A percentile compares a stretch with the other conserved stretches of the same genome.
These are phyloP conservation scores for Aspergillus versicolor DNA, from an alignment of 2,329 filamentous ascomycete species.

Conservation along the genomic window DNA sequence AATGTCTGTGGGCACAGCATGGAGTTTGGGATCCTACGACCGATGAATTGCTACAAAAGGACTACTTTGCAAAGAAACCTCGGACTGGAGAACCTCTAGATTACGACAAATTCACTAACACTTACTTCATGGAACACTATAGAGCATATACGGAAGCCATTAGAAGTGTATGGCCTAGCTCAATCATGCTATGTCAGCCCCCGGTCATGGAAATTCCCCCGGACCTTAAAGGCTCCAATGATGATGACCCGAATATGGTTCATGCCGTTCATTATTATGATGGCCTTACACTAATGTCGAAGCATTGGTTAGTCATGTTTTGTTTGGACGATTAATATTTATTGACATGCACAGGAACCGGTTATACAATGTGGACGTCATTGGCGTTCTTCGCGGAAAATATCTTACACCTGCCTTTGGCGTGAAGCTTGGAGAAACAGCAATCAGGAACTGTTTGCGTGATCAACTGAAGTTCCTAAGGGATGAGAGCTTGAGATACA, in stretches of 20 bases:
- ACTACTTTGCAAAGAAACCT: conserved; percentile 84
- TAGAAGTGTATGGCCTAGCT: conserved; percentile 71
- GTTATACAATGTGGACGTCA: conserved; percentile 93
- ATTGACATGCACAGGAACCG: conserved; percentile 62
- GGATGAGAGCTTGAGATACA: conserved; percentile 82
- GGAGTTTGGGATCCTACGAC: conserved; percentile 85
- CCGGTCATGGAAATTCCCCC: conserved; percentile 91
- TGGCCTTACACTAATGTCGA: conserved; percentile 92
- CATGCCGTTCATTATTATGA: conserved; percentile 98
- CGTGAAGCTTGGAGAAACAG: conserved; percentile 87
- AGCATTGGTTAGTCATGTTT: conserved; percentile 68
- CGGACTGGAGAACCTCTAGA: conserved; percentile 70
- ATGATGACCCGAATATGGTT: conserved; percentile 86
- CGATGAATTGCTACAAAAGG: conserved; percentile 74
- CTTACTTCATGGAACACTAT: conserved; percentile 86
- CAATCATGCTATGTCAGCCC: conserved; percentile 87
- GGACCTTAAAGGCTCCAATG: conserved; percentile 76
- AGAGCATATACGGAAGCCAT: conserved; percentile 73
- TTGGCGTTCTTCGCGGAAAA: conserved; percentile 83
- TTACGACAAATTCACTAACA: conserved; percentile 84
- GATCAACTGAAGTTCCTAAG: conserved; percentile 82
- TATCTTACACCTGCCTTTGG: conserved; percentile 89
- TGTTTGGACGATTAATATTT: neutral
- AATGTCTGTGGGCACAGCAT: conserved; percentile 96
- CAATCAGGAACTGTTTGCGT: conserved; percentile 88